phyloP scores from a whole-genome alignment of 1,284 basidiomycete genomes.

The Rhodotorula sp. region DNA sequence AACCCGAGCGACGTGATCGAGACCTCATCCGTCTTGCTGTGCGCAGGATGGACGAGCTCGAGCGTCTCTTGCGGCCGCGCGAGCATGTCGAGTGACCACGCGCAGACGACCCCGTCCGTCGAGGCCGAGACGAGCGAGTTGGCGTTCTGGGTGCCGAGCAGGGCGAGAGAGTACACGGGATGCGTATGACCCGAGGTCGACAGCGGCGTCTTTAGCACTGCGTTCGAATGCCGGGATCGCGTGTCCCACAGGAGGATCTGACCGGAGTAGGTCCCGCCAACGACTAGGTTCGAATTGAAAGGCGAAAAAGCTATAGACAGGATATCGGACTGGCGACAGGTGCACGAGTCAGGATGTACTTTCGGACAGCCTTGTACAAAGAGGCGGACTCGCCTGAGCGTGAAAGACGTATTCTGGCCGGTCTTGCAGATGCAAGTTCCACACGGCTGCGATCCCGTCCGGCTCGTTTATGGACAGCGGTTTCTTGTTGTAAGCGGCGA shows the following conservation, averaged over 20 bases:
- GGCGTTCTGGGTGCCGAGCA: slow-evolving; percentile 97
- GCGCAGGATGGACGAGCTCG: slow-evolving; percentile 73
- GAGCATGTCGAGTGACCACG: slow-evolving; percentile 98
- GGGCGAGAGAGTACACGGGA: slow-evolving; percentile 94
- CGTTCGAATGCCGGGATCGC: slow-evolving; percentile 81
- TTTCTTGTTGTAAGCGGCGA: slow-evolving; percentile 96
- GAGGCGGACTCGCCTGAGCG: slow-evolving; percentile 65
- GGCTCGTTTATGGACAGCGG: slow-evolving; percentile 85
- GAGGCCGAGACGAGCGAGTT: slow-evolving; percentile 93
- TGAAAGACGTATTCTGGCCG: slow-evolving; percentile 97
- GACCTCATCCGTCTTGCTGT: slow-evolving; percentile 93
- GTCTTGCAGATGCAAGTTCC: slow-evolving; percentile 93
- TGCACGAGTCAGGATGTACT: background rate
- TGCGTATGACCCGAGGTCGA: slow-evolving; percentile 91
- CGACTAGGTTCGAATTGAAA: slow-evolving; percentile 94
- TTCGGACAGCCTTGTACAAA: background rate
- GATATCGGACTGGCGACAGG: slow-evolving; percentile 75
- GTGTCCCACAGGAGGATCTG: slow-evolving; percentile 99
- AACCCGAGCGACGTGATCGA: slow-evolving; percentile 89
- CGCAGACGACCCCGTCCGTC: slow-evolving; percentile 94
- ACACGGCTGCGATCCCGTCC: slow-evolving; percentile 93
- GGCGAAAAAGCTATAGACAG: slow-evolving; percentile 94
- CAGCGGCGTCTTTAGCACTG: slow-evolving; percentile 92
- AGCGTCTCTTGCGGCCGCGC: slow-evolving; percentile 95
- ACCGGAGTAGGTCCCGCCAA: slow-evolving; percentile 96